Percentiles rank a stretch among this genome's conserved stretches.
phyloP scores from a whole-genome alignment of 1,284 basidiomycete genomes.

The Ustilago crameri region DNA sequence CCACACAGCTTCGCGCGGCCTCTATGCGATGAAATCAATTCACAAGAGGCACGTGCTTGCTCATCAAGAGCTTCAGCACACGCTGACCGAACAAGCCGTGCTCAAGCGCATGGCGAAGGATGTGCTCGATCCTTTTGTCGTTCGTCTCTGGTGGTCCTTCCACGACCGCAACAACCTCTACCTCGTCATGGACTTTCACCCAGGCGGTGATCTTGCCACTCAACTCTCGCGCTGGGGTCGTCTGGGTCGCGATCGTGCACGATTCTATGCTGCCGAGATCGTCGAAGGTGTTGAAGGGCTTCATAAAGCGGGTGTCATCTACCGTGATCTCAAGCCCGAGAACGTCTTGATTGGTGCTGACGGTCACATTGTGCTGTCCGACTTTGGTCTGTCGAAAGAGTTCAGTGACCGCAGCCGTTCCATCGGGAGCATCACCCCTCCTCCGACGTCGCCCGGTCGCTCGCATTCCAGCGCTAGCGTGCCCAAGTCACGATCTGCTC shows the following conservation, averaged over 20 bases:
- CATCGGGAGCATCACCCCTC: conserved; percentile 79
- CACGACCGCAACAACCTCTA: conserved; percentile 67
- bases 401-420: conserved; percentile 79
- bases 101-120: conserved; percentile 78
- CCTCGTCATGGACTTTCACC: conserved; percentile 78
- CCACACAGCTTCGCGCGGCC: conserved; percentile 52
- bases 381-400: conserved; percentile 93
- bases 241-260: conserved; percentile 89
- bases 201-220: conserved; percentile 94
- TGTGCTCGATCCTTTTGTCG: conserved; percentile 65
- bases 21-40: conserved; percentile 68
- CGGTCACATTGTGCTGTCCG: conserved; percentile 98
- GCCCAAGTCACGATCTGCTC: conserved; percentile 86
- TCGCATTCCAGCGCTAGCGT: conserved; percentile 53
- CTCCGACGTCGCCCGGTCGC: conserved; percentile 72
- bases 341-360: conserved; percentile 99
- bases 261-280: conserved; percentile 99
- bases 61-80: conserved; percentile 67
- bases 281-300: conserved; percentile 97
- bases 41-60: conserved; percentile 67
- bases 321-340: conserved; percentile 98
- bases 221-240: conserved; percentile 86
- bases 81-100: conserved; percentile 66
- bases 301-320: conserved; percentile 99
- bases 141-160: conserved; percentile 68